phyloP scores from a whole-genome alignment of 495 filamentous ascomycete species.

The Barbatosphaeria neglecta region DNA sequence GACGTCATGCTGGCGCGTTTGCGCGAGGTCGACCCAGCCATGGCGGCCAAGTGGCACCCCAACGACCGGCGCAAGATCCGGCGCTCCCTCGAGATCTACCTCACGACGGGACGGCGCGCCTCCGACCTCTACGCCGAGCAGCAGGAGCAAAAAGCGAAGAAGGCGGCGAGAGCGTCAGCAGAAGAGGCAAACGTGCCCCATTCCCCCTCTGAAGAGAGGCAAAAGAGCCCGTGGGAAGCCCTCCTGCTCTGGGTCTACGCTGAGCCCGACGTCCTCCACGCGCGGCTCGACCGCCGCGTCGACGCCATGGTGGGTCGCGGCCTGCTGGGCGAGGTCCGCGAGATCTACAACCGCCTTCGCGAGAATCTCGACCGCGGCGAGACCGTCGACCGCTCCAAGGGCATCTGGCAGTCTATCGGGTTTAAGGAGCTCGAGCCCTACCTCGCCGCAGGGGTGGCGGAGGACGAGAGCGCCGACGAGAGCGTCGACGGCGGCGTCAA shows the following conservation, averaged over 20 bases:
- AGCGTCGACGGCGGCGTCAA: slow-evolving; percentile 6
- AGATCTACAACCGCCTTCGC: slow-evolving; percentile 44
- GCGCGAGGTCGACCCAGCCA: slow-evolving; percentile 69
- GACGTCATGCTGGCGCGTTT: slow-evolving; percentile 61
- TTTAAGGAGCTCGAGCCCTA: slow-evolving; percentile 81
- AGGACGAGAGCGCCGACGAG: slow-evolving; percentile 33
- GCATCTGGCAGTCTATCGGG: slow-evolving; percentile 94
- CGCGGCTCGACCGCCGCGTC: slow-evolving; percentile 64
- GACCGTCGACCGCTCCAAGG: slow-evolving; percentile 55
- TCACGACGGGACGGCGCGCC: slow-evolving; percentile 63
- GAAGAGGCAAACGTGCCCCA: slow-evolving; percentile 3
- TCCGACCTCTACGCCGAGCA: slow-evolving; percentile 87
- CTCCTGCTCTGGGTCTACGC: slow-evolving; percentile 86
- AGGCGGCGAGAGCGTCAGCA: slow-evolving; percentile 12
- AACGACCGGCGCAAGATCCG: slow-evolving; percentile 83
- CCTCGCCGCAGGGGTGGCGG: no score
- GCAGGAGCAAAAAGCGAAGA: slow-evolving; percentile 18
- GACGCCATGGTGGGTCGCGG: slow-evolving; percentile 72
- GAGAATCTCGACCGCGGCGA: slow-evolving; percentile 35
- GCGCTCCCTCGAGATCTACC: slow-evolving; percentile 80
- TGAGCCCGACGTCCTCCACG: slow-evolving; percentile 48
- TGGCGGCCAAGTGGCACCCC: slow-evolving; percentile 90
- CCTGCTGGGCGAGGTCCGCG: slow-evolving; percentile 52
- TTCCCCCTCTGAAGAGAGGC: no score
- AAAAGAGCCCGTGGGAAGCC: slow-evolving; percentile 43